These are phyloP conservation scores for Neofusicoccum sp. DNA, from an alignment of 2,329 filamentous ascomycete genomes.

Conservation along the genomic window DNA sequence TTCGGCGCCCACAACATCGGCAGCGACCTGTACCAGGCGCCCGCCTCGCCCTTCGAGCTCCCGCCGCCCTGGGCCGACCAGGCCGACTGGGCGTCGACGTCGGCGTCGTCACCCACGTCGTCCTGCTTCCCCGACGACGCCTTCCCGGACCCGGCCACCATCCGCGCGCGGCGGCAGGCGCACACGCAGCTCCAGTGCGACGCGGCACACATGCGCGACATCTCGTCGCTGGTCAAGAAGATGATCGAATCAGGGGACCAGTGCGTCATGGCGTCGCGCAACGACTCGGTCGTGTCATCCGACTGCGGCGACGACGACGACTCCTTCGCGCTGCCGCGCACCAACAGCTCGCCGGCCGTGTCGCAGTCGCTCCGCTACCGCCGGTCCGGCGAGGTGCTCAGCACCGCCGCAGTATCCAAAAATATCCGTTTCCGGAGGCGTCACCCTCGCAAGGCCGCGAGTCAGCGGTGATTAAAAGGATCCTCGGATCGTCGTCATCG, in stretches of 20 bases:
- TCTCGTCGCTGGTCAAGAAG: conserved; percentile 41
- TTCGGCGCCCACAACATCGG: conserved; percentile 15
- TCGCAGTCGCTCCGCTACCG: conserved; percentile 25
- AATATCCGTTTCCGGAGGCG: conserved; percentile 34
- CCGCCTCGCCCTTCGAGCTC: conserved; percentile 1
- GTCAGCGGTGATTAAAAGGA: conserved; percentile 10
- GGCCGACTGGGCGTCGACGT: conserved; percentile 8
- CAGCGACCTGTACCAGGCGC: neutral
- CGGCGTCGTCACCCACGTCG: conserved; percentile 8
- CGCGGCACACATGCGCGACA: conserved; percentile 39
- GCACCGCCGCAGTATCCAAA: conserved; percentile 30
- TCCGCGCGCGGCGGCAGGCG: conserved; percentile 41
- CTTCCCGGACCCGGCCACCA: conserved; percentile 24
- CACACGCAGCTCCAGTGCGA: conserved; percentile 42
- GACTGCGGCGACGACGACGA: conserved; percentile 25
- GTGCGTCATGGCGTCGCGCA: conserved; percentile 28
- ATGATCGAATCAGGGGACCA: conserved; percentile 44
- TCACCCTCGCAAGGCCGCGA: conserved; percentile 18
- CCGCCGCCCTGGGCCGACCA: conserved; percentile 3
- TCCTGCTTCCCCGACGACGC: conserved; percentile 8
- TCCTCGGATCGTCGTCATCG: conserved; percentile 1
- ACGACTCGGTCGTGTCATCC: conserved; percentile 18
- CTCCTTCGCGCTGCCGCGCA: conserved; percentile 31
- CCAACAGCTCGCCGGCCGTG: conserved; percentile 23
- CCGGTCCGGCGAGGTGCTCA: conserved; percentile 28